phyloP scores from a whole-genome alignment of 768 basidiomycete species.

The Glaciozyma martinii region DNA sequence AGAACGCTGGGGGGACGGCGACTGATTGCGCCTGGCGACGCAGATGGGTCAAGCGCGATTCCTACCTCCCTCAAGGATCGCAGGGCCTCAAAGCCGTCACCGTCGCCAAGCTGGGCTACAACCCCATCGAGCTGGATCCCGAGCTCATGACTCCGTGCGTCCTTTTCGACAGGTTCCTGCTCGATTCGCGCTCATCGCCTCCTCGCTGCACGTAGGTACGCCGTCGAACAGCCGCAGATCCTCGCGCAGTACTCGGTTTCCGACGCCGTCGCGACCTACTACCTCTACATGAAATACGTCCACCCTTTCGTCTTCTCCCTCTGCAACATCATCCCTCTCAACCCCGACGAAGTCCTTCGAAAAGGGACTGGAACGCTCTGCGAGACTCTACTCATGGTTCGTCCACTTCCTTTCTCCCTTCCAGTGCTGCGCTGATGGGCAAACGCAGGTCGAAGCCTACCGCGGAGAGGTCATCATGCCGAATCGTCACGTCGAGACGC shows the following conservation, averaged over 20 bases:
- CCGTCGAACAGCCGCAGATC: constrained; percentile 84
- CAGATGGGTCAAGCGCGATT: constrained; percentile 95
- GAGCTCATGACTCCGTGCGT: constrained; percentile 98
- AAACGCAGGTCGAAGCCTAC: constrained; percentile 80
- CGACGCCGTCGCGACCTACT: constrained; percentile 99
- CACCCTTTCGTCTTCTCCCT: constrained; percentile 99
- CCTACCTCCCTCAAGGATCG: constrained; percentile 94
- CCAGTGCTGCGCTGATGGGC: not conserved
- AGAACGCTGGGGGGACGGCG: not conserved
- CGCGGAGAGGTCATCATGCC: constrained; percentile 91
- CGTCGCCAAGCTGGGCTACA: constrained; percentile 87
- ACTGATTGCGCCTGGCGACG: not conserved
- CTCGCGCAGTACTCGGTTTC: constrained; percentile 98
- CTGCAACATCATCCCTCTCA: constrained; percentile 96
- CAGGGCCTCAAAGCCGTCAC: constrained; percentile 98
- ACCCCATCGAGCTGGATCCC: constrained; percentile 93
- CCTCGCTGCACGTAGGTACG: constrained; percentile 57
- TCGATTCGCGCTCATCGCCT: not conserved
- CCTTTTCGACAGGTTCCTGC: not conserved
- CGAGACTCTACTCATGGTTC: constrained; percentile 93
- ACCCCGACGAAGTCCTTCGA: constrained; percentile 88
- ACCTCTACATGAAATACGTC: constrained; percentile 99
- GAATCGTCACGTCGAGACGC: constrained; percentile 85
- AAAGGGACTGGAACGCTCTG: constrained; percentile 96
- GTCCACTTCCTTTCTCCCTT: constrained; percentile 30